Conservation (phyloP, 352 stramenopile species). For the Phytopythium delawarense region DNA sequence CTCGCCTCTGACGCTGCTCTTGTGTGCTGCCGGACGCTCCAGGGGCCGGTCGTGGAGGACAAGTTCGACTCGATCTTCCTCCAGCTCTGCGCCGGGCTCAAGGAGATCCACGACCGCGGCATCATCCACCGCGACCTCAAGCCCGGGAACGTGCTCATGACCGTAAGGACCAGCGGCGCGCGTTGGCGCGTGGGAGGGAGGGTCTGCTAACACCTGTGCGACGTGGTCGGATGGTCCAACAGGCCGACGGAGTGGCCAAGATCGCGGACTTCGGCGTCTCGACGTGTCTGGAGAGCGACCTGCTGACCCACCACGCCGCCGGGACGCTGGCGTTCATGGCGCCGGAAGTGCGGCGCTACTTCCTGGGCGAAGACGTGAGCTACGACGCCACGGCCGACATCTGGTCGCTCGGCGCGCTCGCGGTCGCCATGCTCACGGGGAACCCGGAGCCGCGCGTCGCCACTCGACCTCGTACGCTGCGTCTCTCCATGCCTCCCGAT, state of each 20-base stretch:
- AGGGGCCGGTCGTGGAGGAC: conserved; percentile 36
- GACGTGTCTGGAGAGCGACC: conserved; percentile 63
- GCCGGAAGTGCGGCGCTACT: conserved; percentile 70
- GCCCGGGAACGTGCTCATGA: conserved; percentile 71
- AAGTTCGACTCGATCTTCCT: conserved; percentile 55
- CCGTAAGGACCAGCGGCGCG: conserved; percentile 19
- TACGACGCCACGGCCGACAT: conserved; percentile 71
- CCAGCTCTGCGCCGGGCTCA: conserved; percentile 66
- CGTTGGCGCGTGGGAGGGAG: neutral
- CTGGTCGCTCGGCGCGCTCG: conserved; percentile 76
- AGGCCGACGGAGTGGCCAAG: conserved; percentile 66
- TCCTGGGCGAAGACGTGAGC: conserved; percentile 60
- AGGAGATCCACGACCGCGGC: conserved; percentile 56
- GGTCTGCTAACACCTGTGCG: neutral
- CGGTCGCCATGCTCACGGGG: conserved; percentile 64
- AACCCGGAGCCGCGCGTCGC: conserved; percentile 62
- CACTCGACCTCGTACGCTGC: conserved; percentile 43
- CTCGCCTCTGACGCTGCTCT: neutral
- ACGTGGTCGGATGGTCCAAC: neutral
- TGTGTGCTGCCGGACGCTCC: neutral
- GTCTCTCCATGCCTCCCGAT: neutral
- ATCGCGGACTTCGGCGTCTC: conserved; percentile 85
- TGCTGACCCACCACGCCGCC: conserved; percentile 69
- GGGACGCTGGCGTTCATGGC: conserved; percentile 81
- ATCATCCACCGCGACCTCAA: conserved; percentile 82